Evolutionary conservation across 345 rosid genomes (phyloP), one percentile per base, ranked within the genome.

Genomic region (Citrus inodora): DNA sequence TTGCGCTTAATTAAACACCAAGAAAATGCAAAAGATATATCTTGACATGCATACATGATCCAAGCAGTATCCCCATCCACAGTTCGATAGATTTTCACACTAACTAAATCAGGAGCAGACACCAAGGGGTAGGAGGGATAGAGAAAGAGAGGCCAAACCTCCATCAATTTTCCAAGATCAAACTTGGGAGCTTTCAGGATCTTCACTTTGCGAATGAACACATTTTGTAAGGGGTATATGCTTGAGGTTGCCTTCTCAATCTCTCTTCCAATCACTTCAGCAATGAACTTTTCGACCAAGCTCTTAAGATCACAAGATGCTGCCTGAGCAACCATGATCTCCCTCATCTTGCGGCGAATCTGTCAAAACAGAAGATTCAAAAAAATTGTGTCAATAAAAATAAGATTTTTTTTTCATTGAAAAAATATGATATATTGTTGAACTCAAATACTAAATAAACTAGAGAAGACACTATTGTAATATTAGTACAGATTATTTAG

Each of bases 81-180:
- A 10, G 48, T 42, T 61, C 16, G 4, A 25, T 61, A 28, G 17
- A n/a, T 58, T 21, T n/a, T 46, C 9, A 3, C 51, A 46, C 51
- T 46, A 59, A 24, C 33, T n/a, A 10, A 38, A 67, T 9, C 59
- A 70, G 35, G 8, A 25, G 1, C 21, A 51, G 22, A 27, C 2
- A 25, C 22, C 22, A 53, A 1, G 22, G 56, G 56, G 21, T 6
- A 17, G 7, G 58, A 27, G 33, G 28, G 17, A 37, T 33, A 13
- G 24, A 68, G 5, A 48, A 2, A 60, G 30, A 4, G 16, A 46
- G 38, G 55, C 62, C 65, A 70, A 81, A 81, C 98, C 87, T 93
- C 99, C 99, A 95, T 95, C 83, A 95, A 84, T 82, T 93, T 95
- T 78, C 99, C 99, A 21, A 95, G 96, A 82, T 95, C 99, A 67